Percentiles rank a stretch among this genome's conserved stretches.
Conservation (phyloP, 257 asterid species). For the Nicotiana knightiana region DNA sequence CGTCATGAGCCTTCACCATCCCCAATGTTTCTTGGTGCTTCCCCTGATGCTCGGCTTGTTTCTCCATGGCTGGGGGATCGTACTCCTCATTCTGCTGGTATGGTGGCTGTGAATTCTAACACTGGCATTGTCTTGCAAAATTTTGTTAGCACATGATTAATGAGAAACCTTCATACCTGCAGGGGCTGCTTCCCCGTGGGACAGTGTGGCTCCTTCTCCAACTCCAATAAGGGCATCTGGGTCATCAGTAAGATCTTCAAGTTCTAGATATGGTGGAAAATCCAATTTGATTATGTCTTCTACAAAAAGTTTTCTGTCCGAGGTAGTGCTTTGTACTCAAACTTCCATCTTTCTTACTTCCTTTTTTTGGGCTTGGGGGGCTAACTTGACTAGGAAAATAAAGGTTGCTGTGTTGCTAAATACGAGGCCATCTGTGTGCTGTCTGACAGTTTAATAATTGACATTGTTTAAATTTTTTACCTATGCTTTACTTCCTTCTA, state of each 20-base stretch:
- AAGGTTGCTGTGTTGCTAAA: neutral
- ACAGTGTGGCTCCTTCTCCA: conserved; percentile 83
- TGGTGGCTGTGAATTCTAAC: conserved; percentile 9
- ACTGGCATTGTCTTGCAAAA: neutral
- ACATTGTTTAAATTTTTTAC: neutral
- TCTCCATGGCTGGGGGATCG: conserved; percentile 93
- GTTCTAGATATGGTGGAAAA: conserved; percentile 61
- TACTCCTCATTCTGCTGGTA: conserved; percentile 62
- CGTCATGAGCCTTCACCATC: conserved; percentile 66
- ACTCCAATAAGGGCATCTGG: conserved; percentile 95
- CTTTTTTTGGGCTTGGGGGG: neutral
- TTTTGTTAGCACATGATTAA: conserved; percentile 16
- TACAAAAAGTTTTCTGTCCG: conserved; percentile 31
- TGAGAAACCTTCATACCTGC: conserved; percentile 14
- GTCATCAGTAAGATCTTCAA: conserved; percentile 55
- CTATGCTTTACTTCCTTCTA: conserved; percentile 24
- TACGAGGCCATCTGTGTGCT: neutral
- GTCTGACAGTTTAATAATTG: neutral
- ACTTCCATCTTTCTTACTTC: conserved; percentile 2
- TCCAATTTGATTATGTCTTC: conserved; percentile 30
- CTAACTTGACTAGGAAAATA: neutral
- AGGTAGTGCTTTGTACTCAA: conserved; percentile 37
- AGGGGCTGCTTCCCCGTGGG: conserved; percentile 81
- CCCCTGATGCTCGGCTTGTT: conserved; percentile 94
- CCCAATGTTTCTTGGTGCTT: conserved; percentile 76